Evolutionary conservation across 495 filamentous ascomycete genomes (phyloP).

Genomic region (Podospora sp.): DNA sequence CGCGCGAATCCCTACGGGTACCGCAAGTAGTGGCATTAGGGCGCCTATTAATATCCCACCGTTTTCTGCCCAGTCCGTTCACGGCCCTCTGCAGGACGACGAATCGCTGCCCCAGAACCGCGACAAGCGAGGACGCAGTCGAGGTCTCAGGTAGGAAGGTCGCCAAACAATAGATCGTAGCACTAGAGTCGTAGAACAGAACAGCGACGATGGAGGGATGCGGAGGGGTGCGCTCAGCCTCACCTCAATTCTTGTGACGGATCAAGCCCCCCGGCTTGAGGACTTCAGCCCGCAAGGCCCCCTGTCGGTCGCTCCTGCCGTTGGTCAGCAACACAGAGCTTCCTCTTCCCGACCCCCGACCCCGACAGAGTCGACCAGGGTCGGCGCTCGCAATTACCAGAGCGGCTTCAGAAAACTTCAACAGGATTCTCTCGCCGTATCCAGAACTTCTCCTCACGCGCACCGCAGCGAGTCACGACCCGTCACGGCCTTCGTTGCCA

Average conservation of each 20-base stretch:
- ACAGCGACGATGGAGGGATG: no score
- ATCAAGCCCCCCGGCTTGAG: conserved; percentile 13
- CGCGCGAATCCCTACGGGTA: background rate
- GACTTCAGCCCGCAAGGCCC: conserved; percentile 21
- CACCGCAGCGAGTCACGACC: conserved; percentile 25
- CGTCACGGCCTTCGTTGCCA: conserved; percentile 12
- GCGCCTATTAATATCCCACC: conserved; percentile 3
- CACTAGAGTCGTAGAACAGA: conserved; percentile 24
- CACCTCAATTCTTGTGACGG: conserved; percentile 20
- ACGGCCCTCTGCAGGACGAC: background rate
- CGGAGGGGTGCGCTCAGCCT: background rate
- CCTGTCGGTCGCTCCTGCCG: conserved; percentile 14
- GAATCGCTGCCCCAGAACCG: background rate
- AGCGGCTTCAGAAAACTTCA: conserved; percentile 21
- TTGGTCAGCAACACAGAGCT: conserved; percentile 11
- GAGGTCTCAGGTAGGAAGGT: background rate
- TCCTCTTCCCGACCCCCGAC: background rate
- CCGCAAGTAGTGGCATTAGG: background rate
- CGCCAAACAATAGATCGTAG: no score
- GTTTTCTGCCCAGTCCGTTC: background rate
- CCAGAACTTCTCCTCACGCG: conserved; percentile 28
- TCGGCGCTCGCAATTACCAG: conserved; percentile 22
- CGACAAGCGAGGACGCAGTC: background rate
- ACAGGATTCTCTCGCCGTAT: conserved; percentile 13
- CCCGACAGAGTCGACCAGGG: conserved; percentile 15